Evolutionary conservation across 2,329 filamentous ascomycete genomes (phyloP).

Genomic region (Microcyclospora tardicrescens): DNA sequence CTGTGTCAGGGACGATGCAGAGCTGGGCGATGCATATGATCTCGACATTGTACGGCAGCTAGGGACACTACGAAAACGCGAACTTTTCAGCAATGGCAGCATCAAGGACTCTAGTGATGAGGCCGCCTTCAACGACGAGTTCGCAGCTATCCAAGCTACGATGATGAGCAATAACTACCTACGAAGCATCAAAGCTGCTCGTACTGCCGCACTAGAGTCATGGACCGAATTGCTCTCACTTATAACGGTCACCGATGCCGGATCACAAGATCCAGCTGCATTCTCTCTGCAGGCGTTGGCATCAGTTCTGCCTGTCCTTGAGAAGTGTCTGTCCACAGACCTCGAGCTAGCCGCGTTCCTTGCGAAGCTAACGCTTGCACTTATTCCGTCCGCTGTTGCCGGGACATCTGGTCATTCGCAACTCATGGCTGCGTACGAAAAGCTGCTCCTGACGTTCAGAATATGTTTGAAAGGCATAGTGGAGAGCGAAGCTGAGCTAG

Average conservation of each 20-base stretch:
- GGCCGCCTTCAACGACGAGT: conserved; percentile 43
- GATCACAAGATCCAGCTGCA: conserved; percentile 61
- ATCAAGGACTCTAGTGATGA: conserved; percentile 20
- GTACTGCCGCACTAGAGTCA: conserved; percentile 58
- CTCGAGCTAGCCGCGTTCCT: conserved; percentile 61
- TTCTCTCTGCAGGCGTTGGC: conserved; percentile 82
- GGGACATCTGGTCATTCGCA: conserved; percentile 47
- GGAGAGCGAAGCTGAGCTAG: conserved; percentile 55
- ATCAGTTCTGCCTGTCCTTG: conserved; percentile 75
- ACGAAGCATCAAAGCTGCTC: conserved; percentile 40
- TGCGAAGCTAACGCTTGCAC: conserved; percentile 58
- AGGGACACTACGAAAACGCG: conserved; percentile 54
- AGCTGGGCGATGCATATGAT: conserved; percentile 50
- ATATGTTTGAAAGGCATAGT: conserved; percentile 68
- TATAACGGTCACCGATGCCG: conserved; percentile 61
- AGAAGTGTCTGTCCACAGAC: conserved; percentile 58
- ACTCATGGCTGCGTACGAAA: conserved; percentile 43
- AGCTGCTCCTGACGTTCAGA: conserved; percentile 83
- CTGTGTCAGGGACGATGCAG: conserved; percentile 49
- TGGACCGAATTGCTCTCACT: conserved; percentile 80
- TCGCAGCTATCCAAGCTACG: conserved; percentile 46
- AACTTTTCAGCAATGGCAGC: conserved; percentile 36
- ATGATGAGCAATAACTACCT: conserved; percentile 52
- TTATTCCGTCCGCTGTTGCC: conserved; percentile 50
- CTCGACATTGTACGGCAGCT: conserved; percentile 60